phyloP scores from a whole-genome alignment of 2,329 filamentous ascomycete genomes.

The Talaromyces albobiverticillius region DNA sequence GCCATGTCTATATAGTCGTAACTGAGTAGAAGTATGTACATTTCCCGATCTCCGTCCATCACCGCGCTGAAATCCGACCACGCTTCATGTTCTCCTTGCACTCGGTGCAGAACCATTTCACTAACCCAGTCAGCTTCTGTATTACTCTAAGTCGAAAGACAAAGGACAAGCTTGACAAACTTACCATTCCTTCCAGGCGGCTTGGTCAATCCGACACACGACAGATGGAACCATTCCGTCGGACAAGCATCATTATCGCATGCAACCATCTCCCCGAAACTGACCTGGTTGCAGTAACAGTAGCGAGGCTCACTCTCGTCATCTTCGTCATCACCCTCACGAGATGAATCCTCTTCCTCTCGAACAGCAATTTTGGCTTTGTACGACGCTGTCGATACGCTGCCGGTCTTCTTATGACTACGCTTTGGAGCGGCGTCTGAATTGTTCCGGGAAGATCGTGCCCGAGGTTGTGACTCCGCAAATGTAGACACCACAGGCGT shows the following conservation, averaged over 20 bases:
- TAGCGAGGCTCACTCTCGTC: constrained; percentile 71
- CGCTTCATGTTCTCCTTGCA: constrained; percentile 66
- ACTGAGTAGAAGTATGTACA: too few species aligned
- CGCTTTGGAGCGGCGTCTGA: constrained; percentile 32
- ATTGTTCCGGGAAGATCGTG: constrained; percentile 34
- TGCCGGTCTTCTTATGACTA: constrained; percentile 31
- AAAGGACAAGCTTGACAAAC: too few species aligned
- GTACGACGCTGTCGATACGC: constrained; percentile 22
- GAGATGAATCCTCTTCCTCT: constrained; percentile 43
- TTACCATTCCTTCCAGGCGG: constrained; percentile 73
- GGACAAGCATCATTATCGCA: constrained; percentile 72
- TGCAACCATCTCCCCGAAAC: constrained; percentile 81
- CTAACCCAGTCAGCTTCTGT: constrained; percentile 39
- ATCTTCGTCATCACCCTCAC: constrained; percentile 58
- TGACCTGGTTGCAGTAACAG: constrained; percentile 76
- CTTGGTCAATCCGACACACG: constrained; percentile 74
- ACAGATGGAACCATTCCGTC: constrained; percentile 80
- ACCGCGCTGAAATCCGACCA: constrained; percentile 31
- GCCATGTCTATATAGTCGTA: too few species aligned
- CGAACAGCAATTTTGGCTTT: constrained; percentile 28
- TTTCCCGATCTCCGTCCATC: too few species aligned
- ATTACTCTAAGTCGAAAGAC: neutral
- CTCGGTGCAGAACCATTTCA: constrained; percentile 80
- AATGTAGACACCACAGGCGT: constrained; percentile 39
- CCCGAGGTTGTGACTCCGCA: constrained; percentile 30